These are phyloP conservation scores for Lactarius hatsudake DNA, from an alignment of 768 basidiomycete genomes.

Conservation along the genomic window DNA sequence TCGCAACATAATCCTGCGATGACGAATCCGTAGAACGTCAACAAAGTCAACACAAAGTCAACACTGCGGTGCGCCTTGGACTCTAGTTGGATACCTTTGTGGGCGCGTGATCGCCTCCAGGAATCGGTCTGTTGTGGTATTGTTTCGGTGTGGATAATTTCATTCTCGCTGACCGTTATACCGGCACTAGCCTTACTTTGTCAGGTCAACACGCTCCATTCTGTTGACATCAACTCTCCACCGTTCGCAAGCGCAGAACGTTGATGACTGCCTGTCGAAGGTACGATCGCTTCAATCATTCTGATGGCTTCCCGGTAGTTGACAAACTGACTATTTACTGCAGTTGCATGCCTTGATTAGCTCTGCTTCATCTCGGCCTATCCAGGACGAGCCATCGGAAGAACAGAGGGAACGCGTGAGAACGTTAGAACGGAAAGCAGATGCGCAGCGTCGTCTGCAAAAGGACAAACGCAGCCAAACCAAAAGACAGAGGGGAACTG, in stretches of 20 bases:
- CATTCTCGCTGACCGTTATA: not conserved
- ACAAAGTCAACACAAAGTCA: conserved; percentile 86
- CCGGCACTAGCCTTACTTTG: conserved; percentile 63
- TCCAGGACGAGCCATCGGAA: conserved; percentile 54
- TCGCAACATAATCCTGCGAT: conserved; percentile 13
- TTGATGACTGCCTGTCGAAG: conserved; percentile 69
- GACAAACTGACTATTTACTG: conserved; percentile 1
- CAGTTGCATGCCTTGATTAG: conserved; percentile 57
- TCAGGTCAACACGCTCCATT: conserved; percentile 64
- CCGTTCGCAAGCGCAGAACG: conserved; percentile 76
- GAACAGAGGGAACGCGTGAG: conserved; percentile 56
- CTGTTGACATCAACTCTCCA: conserved; percentile 65
- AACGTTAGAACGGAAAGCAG: conserved; percentile 43
- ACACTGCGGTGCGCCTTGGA: conserved; percentile 59
- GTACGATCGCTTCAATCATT: conserved; percentile 37
- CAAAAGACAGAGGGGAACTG: conserved; percentile 38
- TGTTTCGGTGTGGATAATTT: not conserved
- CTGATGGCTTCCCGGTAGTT: conserved; percentile 10
- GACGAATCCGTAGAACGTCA: conserved; percentile 67
- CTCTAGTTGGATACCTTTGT: conserved; percentile 64
- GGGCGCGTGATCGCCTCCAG: conserved; percentile 53
- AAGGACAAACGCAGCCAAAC: conserved; percentile 54
- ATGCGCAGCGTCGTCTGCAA: conserved; percentile 45
- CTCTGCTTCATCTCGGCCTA: conserved; percentile 42
- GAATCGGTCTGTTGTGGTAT: conserved; percentile 43